Evolutionary conservation across 129 eudicot species (phyloP).

Genomic region (Gnaphalium uliginosum): DNA sequence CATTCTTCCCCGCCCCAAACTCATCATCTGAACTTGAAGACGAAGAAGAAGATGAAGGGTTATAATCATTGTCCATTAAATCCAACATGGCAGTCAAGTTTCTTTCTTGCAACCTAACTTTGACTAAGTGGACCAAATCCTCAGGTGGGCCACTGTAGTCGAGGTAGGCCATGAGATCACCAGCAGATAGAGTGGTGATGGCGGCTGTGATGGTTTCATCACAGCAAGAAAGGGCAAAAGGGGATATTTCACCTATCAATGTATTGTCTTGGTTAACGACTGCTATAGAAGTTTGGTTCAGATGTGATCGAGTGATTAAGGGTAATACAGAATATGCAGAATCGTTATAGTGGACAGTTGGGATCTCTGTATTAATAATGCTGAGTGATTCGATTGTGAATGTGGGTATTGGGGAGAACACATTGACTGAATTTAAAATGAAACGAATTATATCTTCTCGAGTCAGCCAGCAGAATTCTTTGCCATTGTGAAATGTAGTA

Average conservation of each 20-base stretch:
- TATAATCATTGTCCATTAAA: constrained; percentile 40
- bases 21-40: constrained; percentile 81
- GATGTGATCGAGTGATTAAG: constrained; percentile 40
- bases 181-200: constrained; percentile 61
- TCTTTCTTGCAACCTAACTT: constrained; percentile 52
- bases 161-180: constrained; percentile 78
- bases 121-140: constrained; percentile 63
- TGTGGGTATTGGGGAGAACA: constrained; percentile 68
- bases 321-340: constrained; percentile 53
- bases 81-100: constrained; percentile 60
- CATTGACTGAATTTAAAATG: constrained; percentile 65
- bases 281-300: constrained; percentile 63
- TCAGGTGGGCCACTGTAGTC: constrained; percentile 73
- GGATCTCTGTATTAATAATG: constrained; percentile 46
- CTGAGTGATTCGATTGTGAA: constrained; percentile 60
- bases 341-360: constrained; percentile 49
- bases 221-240: constrained; percentile 60
- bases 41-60: constrained; percentile 42
- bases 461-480: constrained; percentile 63
- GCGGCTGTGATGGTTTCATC: constrained; percentile 73
- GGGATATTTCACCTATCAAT: constrained; percentile 83
- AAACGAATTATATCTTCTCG: constrained; percentile 77
- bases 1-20: constrained; percentile 36
- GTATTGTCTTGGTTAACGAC: constrained; percentile 59
- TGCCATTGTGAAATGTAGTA: constrained; percentile 40